These are phyloP conservation scores for Suillus lakei DNA, from an alignment of 768 basidiomycete genomes.

Conservation along the genomic window DNA sequence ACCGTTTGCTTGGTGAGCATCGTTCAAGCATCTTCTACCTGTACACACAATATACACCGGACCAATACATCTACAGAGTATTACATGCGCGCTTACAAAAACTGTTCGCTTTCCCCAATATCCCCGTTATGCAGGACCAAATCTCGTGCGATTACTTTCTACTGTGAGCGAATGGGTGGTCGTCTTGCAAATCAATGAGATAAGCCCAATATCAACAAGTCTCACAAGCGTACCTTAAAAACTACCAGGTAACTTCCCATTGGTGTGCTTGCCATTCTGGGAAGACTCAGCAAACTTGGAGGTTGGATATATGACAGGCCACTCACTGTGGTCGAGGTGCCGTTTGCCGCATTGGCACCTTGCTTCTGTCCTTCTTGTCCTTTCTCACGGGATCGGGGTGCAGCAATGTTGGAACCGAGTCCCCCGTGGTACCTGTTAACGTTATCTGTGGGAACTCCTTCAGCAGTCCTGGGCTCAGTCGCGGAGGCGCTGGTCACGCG, in stretches of 20 bases:
- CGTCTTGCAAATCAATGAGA: not conserved
- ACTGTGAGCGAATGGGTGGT: not conserved
- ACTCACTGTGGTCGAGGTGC: not conserved
- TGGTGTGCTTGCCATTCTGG: not conserved
- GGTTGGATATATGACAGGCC: not conserved
- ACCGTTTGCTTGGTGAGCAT: not conserved
- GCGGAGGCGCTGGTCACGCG: not conserved
- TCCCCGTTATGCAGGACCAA: not conserved
- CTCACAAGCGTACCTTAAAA: not conserved
- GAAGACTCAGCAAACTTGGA: not conserved
- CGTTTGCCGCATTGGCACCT: not conserved
- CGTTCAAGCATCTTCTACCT: too few relatives aligned
- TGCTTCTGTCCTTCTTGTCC: conserved; percentile 7
- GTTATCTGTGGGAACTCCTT: not conserved
- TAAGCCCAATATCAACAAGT: not conserved
- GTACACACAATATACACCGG: not conserved
- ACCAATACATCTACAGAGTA: not conserved
- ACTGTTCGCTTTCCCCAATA: not conserved
- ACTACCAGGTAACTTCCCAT: not conserved
- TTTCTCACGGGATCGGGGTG: not conserved
- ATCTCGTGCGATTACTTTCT: not conserved
- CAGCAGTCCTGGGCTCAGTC: too few relatives aligned
- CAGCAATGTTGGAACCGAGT: not conserved
- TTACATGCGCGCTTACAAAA: not conserved
- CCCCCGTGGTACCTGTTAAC: not conserved